These are phyloP conservation scores for Neurospora africana DNA, from an alignment of 495 filamentous ascomycete species.

Conservation along the genomic window DNA sequence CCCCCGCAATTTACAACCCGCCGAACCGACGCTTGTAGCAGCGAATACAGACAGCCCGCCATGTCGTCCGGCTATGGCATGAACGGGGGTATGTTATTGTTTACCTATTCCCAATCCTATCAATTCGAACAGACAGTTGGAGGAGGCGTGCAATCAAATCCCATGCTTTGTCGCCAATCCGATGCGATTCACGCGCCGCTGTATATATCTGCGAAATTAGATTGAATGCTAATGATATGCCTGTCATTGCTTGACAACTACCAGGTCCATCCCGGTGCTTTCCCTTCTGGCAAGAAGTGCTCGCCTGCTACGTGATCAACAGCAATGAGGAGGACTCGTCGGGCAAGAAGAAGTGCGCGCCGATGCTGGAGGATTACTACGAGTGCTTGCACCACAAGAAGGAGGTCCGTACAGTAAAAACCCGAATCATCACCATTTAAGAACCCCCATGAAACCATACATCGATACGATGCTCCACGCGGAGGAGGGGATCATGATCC, in stretches of 20 bases:
- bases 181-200: background rate
- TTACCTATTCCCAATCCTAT: background rate
- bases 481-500: background rate
- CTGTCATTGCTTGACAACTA: background rate
- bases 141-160: background rate
- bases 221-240: background rate
- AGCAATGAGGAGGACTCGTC: constrained; percentile 58
- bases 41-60: constrained; percentile 22
- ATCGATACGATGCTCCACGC: background rate
- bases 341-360: constrained; percentile 81
- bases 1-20: background rate
- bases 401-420: constrained; percentile 52
- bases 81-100: constrained; percentile 53
- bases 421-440: background rate
- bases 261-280: constrained; percentile 86
- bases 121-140: background rate
- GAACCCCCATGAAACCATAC: background rate
- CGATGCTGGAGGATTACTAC: constrained; percentile 91
- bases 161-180: background rate
- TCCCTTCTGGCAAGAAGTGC: constrained; percentile 94
- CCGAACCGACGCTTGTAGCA: background rate
- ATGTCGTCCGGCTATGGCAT: constrained; percentile 81
- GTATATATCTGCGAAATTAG: too few relatives aligned
- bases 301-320: constrained; percentile 84
- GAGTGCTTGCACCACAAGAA: constrained; percentile 98